These are phyloP conservation scores for Annulohypoxylon bovei DNA, from an alignment of 495 filamentous ascomycete species.

Conservation along the genomic window DNA sequence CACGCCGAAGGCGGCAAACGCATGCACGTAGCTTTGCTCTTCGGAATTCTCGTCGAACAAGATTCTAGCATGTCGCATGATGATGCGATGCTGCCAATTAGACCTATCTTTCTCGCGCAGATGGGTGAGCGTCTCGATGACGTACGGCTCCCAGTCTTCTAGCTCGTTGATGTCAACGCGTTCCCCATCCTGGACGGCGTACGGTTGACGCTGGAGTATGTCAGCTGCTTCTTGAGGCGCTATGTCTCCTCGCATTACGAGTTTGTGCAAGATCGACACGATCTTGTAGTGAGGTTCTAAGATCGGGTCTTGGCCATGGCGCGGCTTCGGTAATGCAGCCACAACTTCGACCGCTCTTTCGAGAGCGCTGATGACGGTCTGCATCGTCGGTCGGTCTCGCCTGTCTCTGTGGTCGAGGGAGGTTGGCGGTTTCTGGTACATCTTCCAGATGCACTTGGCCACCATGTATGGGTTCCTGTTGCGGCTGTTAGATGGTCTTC, in stretches of 20 bases:
- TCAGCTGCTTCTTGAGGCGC: slow-evolving; percentile 54
- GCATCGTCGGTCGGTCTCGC: slow-evolving; percentile 56
- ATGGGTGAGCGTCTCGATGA: slow-evolving; percentile 75
- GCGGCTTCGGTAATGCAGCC: slow-evolving; percentile 73
- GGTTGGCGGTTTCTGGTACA: slow-evolving; percentile 72
- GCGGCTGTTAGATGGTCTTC: background rate
- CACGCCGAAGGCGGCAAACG: slow-evolving; percentile 74
- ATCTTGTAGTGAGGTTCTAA: slow-evolving; percentile 98
- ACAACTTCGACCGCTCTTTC: slow-evolving; percentile 75
- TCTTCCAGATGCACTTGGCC: slow-evolving; percentile 96
- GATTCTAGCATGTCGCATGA: slow-evolving; percentile 78
- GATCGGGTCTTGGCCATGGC: slow-evolving; percentile 82
- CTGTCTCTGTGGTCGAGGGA: slow-evolving; percentile 58
- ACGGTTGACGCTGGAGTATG: slow-evolving; percentile 59
- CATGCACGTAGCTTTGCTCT: slow-evolving; percentile 48
- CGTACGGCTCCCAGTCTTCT: slow-evolving; percentile 78
- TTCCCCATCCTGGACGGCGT: slow-evolving; percentile 51
- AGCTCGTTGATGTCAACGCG: slow-evolving; percentile 54
- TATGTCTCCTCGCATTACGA: slow-evolving; percentile 66
- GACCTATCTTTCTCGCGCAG: slow-evolving; percentile 89
- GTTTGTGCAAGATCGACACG: slow-evolving; percentile 84
- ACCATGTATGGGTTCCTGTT: slow-evolving; percentile 84
- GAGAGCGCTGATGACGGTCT: slow-evolving; percentile 67
- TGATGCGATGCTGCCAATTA: slow-evolving; percentile 97
- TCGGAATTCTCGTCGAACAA: slow-evolving; percentile 64